Base-by-base conservation (phyloP, 2,329 filamentous ascomycete genomes). In the Xylaria sp. region DNA sequence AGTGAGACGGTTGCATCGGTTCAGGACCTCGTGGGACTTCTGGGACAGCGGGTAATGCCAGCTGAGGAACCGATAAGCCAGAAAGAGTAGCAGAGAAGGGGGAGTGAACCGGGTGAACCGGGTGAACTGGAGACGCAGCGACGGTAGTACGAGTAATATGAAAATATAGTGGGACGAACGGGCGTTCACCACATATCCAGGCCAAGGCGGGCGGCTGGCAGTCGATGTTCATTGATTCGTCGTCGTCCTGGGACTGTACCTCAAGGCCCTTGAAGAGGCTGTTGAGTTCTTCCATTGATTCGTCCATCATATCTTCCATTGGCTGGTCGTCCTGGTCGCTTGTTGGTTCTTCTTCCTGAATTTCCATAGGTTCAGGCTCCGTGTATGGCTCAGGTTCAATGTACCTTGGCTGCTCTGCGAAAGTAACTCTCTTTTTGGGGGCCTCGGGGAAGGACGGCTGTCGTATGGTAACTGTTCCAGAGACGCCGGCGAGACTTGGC, bases 101-200 rank as follows among this genome's bases (percentile, higher is more conserved):
- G n/a, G n/a, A n/a, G n/a, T n/a, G n/a, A n/a, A n/a, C n/a, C n/a
- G n/a, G n/a, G n/a, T n/a, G n/a, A n/a, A n/a, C n/a, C n/a, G n/a
- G n/a, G n/a, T n/a, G n/a, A n/a, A n/a, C n/a, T n/a, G n/a, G n/a
- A n/a, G n/a, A n/a, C 2, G 4, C 6, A 15, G 55, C 2, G 10
- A 4, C 43, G 7, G 31, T 10, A 2, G 52, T 13, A 25, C 13
- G 52, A 23, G 39, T 18, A 15, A 46, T 31, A 2, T 31, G 57
- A 31, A 13, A 52, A 33, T 54, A 54, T 18, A 41, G 36, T 10
- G 58, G 52, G 2, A 20, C 36, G 18, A 39, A 12, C 20, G 25
- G 8, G 9, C 3, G 0, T 33, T 67, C 9, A 7, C 64, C 52
- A 13, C 6, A 8, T 18, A 67, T 52, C 64, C 64, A 67, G 10